A percentile compares a stretch with the other conserved stretches of the same genome.
phyloP scores from a whole-genome alignment of 441 rosid genomes.

The Jatropha multifida region DNA sequence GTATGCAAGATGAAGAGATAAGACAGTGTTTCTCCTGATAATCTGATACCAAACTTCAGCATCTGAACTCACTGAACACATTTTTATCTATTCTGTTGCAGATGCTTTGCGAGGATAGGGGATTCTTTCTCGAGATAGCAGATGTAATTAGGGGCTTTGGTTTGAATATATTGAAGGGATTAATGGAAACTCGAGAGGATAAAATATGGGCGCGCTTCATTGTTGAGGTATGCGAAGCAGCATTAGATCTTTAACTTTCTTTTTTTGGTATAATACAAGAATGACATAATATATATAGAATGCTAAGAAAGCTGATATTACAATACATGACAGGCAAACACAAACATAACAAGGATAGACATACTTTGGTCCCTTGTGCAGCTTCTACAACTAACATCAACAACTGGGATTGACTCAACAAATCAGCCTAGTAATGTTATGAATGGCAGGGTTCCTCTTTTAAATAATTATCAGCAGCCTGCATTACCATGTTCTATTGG shows the following conservation, averaged over 20 bases:
- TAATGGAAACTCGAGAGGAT: conserved; percentile 59
- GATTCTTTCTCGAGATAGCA: conserved; percentile 82
- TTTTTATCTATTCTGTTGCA: conserved; percentile 25
- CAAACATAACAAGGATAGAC: conserved; percentile 61
- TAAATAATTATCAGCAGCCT: conserved; percentile 42
- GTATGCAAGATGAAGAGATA: conserved; percentile 28
- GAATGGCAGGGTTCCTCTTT: conserved; percentile 29
- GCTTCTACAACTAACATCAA: conserved; percentile 48
- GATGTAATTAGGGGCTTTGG: conserved; percentile 76
- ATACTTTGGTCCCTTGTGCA: conserved; percentile 82
- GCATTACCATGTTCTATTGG: conserved; percentile 34
- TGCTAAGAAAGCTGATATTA: conserved; percentile 13
- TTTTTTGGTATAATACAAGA: background rate
- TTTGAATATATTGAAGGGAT: conserved; percentile 74
- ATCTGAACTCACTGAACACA: conserved; percentile 7
- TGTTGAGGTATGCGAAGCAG: conserved; percentile 59
- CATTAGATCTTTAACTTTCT: background rate
- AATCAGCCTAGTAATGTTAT: conserved; percentile 28
- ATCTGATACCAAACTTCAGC: background rate
- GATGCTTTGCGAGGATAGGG: conserved; percentile 83
- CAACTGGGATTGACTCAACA: conserved; percentile 29
- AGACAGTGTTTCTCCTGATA: background rate
- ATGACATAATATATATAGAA: background rate
- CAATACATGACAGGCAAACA: conserved; percentile 45
- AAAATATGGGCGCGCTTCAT: conserved; percentile 84